A percentile compares a stretch with the other conserved stretches of the same genome.
Evolutionary conservation across 306 rosid species (phyloP).

Genomic region (Urtica urens): DNA sequence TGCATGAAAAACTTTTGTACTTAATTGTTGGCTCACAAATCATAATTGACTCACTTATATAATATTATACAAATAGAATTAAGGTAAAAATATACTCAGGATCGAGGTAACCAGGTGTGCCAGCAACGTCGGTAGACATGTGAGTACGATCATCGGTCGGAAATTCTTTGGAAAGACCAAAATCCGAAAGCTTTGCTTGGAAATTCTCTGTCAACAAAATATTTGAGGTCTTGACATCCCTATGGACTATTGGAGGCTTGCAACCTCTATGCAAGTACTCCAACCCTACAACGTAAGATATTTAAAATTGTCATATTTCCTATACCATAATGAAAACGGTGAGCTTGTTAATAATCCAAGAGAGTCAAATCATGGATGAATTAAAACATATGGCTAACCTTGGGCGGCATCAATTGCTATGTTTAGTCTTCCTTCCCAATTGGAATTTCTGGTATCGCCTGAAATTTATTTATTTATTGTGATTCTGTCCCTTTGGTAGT

Average conservation of each 20-base stretch:
- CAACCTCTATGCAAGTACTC: slow-evolving; percentile 18
- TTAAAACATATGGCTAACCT: slow-evolving; percentile 13
- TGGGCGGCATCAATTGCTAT: slow-evolving; percentile 30
- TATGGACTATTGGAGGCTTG: slow-evolving; percentile 27
- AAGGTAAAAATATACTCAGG: slow-evolving; percentile 34
- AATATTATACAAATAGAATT: no score
- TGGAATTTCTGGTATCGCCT: background rate
- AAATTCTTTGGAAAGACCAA: slow-evolving; percentile 28
- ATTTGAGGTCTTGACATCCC: slow-evolving; percentile 42
- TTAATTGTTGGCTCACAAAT: no score
- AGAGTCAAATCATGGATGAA: no score
- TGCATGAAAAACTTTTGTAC: no score
- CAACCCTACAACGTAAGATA: background rate
- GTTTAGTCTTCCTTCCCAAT: slow-evolving; percentile 27
- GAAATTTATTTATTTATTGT: no score
- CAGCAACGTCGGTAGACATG: slow-evolving; percentile 25
- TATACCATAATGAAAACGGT: no score
- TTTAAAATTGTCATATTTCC: background rate
- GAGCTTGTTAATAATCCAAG: no score
- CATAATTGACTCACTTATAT: no score
- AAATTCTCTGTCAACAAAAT: slow-evolving; percentile 30
- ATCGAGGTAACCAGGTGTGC: slow-evolving; percentile 32
- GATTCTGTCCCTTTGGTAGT: no score
- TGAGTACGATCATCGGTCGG: slow-evolving; percentile 20
- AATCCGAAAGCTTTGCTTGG: slow-evolving; percentile 38